Evolutionary conservation across 176 grass and related monocot species (phyloP), one percentile per base, ranked within the genome.

Genomic region (Eragrostis nindensis): DNA sequence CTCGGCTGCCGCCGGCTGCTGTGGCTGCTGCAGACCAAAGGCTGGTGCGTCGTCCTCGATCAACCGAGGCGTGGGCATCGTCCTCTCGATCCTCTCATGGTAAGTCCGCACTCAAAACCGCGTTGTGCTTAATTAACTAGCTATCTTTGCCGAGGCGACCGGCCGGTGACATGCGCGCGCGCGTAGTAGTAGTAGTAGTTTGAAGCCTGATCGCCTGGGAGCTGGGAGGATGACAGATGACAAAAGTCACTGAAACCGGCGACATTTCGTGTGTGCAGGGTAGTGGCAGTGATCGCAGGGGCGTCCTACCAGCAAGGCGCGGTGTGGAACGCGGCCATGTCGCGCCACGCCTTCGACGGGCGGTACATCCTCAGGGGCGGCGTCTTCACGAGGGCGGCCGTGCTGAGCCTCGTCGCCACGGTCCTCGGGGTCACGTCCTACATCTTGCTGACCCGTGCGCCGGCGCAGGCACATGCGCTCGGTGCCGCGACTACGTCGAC

Each of bases 11-110:
- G 57, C 57, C 29, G 18, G 62, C 45, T 67, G 76, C 11, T 66
- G 32, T 36, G 32, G 32, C 32, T 36, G 32, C 42, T 77, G 75
- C 74, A 47, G 9, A 15, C 29, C 62, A 24, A 5, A 22, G 0
- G 12, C 10, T 1, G 45, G 2, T 2, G 45, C 45, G 9, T 47
- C 45, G 9, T 47, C 45, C 45, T 1, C 8, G 8, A 11, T 9
- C 45, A 47, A 10, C 2, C 45, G 45, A 10, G 11, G 12, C 45
- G 12, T 8, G 45, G 45, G 45, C 9, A 47, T 11, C 45, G 45
- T 76, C 77, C 30, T n/a, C 76, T 57, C 40, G 1, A 12, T 47
- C 42, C 26, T 72, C 8, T 25, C 76, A 40, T 79, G 62, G 76
- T 79, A 11, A 60, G 27, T 11, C 32, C 24, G 24, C 15, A 7